Evolutionary conservation across 768 basidiomycete species (phyloP).

Genomic region (Clitopilus passeckerianus): DNA sequence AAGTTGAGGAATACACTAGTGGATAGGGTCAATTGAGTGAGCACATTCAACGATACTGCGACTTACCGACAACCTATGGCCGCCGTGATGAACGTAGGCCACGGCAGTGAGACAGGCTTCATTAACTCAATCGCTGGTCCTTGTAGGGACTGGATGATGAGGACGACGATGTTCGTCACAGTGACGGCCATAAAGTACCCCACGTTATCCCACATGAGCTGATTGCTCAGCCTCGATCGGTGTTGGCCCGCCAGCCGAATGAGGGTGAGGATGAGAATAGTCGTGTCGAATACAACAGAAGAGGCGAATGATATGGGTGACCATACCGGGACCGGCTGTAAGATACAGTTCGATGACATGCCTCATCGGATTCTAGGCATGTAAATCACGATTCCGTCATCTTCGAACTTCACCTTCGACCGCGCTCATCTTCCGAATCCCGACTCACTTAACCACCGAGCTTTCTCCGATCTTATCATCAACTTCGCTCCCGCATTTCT

Average conservation of each 20-base stretch:
- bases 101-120: neutral
- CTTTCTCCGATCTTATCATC: too few species aligned
- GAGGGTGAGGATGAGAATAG: slow-evolving; percentile 10
- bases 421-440: too few species aligned
- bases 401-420: too few species aligned
- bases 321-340: slow-evolving; percentile 13
- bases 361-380: too few species aligned
- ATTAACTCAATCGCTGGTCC: neutral
- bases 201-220: slow-evolving; percentile 12
- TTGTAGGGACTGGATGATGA: slow-evolving; percentile 1
- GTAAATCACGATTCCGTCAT: too few species aligned
- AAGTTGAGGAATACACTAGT: neutral
- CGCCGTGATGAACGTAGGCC: neutral
- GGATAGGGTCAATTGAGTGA: neutral
- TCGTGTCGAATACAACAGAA: slow-evolving; percentile 15
- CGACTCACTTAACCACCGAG: too few species aligned
- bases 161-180: slow-evolving; percentile 1
- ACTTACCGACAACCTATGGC: neutral
- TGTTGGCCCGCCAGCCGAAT: neutral
- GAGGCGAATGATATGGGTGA: slow-evolving; percentile 15
- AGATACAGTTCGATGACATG: slow-evolving; percentile 16
- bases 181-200: neutral
- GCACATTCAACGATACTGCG: neutral
- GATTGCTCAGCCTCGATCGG: neutral
- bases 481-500: too few species aligned